Evolutionary conservation across 192 early-diverging fungal species (phyloP).

Genomic region (Geranomyces variabilis): DNA sequence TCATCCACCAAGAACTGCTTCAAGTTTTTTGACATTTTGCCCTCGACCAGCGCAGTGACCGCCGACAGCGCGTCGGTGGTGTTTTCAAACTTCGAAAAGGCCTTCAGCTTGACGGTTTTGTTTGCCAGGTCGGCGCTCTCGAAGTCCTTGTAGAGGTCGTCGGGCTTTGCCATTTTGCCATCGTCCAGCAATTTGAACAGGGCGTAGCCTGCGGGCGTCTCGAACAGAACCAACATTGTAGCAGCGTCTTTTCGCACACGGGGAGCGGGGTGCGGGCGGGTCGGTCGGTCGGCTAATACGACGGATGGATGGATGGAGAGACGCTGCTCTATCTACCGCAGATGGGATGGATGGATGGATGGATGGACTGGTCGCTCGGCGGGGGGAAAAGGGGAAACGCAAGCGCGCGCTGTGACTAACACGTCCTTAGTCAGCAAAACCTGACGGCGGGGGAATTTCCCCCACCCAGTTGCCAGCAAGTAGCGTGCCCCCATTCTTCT

Average conservation of each 20-base stretch:
- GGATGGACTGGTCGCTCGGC: constrained; percentile 4
- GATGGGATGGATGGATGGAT: constrained; percentile 28
- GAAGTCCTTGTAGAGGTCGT: constrained; percentile 87
- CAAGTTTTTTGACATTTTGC: constrained; percentile 93
- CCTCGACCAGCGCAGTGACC: constrained; percentile 94
- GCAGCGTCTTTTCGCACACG: not conserved
- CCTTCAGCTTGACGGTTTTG: constrained; percentile 89
- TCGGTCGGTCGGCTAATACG: not conserved
- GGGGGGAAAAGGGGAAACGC: too few species aligned
- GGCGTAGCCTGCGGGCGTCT: constrained; percentile 96
- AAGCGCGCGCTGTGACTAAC: too few species aligned
- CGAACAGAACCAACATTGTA: constrained; percentile 89
- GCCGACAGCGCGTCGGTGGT: constrained; percentile 96
- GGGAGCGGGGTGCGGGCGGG: not conserved
- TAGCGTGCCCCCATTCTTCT: too few species aligned
- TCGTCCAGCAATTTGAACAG: constrained; percentile 95
- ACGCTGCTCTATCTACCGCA: too few species aligned
- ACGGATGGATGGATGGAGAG: constrained; percentile 22
- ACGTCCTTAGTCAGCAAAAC: too few species aligned
- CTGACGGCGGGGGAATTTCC: too few species aligned
- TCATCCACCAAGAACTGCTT: constrained; percentile 88
- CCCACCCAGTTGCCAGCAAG: too few species aligned
- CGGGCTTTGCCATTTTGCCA: constrained; percentile 83
- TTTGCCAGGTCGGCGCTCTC: constrained; percentile 85
- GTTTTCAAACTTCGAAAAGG: constrained; percentile 98